Conservation (phyloP, 495 filamentous ascomycete genomes). For the Podospora pseudocomata region DNA sequence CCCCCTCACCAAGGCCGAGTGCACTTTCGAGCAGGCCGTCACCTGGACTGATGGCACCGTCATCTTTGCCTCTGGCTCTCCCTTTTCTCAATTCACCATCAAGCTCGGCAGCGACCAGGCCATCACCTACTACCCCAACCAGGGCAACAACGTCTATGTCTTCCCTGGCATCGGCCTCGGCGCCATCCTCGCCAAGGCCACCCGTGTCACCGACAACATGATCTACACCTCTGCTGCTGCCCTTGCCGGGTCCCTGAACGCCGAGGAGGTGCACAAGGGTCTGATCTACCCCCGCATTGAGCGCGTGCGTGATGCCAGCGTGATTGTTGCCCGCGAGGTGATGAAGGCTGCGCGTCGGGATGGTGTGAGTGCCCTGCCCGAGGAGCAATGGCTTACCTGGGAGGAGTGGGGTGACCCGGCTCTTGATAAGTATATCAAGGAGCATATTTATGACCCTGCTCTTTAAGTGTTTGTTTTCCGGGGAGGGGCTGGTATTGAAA, state of each 20-base stretch:
- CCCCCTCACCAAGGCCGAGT: slow-evolving; percentile 92
- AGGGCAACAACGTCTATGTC: slow-evolving; percentile 89
- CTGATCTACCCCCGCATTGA: slow-evolving; percentile 92
- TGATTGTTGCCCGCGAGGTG: slow-evolving; percentile 83
- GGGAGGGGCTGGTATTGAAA: neutral
- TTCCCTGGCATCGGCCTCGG: slow-evolving; percentile 97
- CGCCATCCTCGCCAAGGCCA: slow-evolving; percentile 86
- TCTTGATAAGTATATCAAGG: slow-evolving; percentile 74
- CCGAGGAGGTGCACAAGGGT: slow-evolving; percentile 72
- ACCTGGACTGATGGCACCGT: slow-evolving; percentile 82
- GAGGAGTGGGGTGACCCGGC: slow-evolving; percentile 75
- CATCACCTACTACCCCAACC: slow-evolving; percentile 78
- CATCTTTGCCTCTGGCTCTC: slow-evolving; percentile 92
- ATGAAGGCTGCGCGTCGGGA: slow-evolving; percentile 78
- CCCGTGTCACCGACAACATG: slow-evolving; percentile 90
- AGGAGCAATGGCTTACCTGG: slow-evolving; percentile 77
- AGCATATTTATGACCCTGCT: slow-evolving; percentile 73
- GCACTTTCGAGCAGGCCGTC: slow-evolving; percentile 89
- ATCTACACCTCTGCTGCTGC: slow-evolving; percentile 86
- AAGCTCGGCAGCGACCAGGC: slow-evolving; percentile 55
- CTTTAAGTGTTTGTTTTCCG: slow-evolving; percentile 17
- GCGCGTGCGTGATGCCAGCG: slow-evolving; percentile 84
- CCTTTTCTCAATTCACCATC: slow-evolving; percentile 72
- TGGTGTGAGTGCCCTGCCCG: slow-evolving; percentile 52
- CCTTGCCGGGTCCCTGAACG: slow-evolving; percentile 72